Base-by-base conservation (phyloP, 768 basidiomycete genomes). In the Boletus rubescentipes region DNA sequence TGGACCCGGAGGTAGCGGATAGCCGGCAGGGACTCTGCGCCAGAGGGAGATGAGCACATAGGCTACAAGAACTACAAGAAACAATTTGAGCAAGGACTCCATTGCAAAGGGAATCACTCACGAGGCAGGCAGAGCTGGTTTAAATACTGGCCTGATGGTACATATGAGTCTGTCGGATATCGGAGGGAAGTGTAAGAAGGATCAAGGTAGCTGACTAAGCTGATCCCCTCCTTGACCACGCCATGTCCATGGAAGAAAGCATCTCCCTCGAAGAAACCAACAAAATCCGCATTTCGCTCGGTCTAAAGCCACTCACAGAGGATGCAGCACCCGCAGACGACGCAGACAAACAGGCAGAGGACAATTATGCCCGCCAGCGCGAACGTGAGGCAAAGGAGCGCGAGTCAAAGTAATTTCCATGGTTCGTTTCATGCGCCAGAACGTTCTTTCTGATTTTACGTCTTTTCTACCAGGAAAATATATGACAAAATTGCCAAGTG, bases 221-320 rank as follows among this genome's bases (percentile, higher is more conserved):
- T 0, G 2, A 20, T 2, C 15, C 39, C 14, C 29, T 10, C n/a
- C 12, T 18, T 43, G 9, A 29, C 37, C 14, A 35, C 66, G 73
- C 58, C 54, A 83, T 81, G 78, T 80, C 86, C 16, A 85, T 90
- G 87, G 88, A 92, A 76, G 84, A 91, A 72, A 87, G 89, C 61
- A 89, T 96, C 68, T 90, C 89, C 66, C 82, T 96, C 67, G 93
- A 94, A 66, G 93, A 95, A 78, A 95, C 93, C 35, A 95, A 95
- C 80, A 94, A 90, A 74, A 91, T 97, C 70, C 92, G 97, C 75
- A 84, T 96, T 54, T 89, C 87, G 5, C 81, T 97, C 36, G 97
- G 97, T 59, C 85, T 99, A 54, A 92, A 94, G 68, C 95, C 97
- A 38, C 81, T 98, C 52, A 89, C 87, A 16, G 94, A 93, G 61